Base-by-base conservation (phyloP, 2,329 filamentous ascomycete genomes). In the Epichloe sp. region DNA sequence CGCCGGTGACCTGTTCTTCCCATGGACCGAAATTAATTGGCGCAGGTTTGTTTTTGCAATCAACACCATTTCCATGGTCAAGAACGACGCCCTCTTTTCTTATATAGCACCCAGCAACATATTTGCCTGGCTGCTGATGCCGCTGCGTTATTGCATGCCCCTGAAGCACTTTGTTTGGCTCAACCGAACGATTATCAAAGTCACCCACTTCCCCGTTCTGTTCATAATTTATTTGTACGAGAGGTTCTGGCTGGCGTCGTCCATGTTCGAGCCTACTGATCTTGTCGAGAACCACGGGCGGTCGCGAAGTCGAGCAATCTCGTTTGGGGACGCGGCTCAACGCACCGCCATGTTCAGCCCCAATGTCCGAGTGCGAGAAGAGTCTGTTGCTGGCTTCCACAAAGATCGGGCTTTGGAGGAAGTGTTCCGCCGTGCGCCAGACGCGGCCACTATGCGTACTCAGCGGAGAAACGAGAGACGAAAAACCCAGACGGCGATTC, bases 41-140 rank as follows among this genome's bases (percentile, higher is more conserved):
- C 38, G 59, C 54, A 79, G 76, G 53, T 96, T 95, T 63, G 70
- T 96, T 2, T 96, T 97, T 62, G 91, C 91, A 0, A 89, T 97
- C 65, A 97, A 96, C 63, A 94, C 91, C 4, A 95, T 96, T 47
- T 94, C 88, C 4, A 94, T 95, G 87, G 91, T 96, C 57, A 97
- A 96, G 67, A 95, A 93, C n/a, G 91, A 97, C 64, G 86, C 89
- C 0, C 73, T 96, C 0, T 97, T 97, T 71, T 94, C 88, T 3
- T 96, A 96, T 63, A 80, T 96, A 54, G 86, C 91, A 1, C 91
- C 91, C 0, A 85, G 86, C 14, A 97, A 97, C 63, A 85, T 96
- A 34, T 78, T 96, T 55, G 90, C 88, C 1, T 97, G 90, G 91
- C 63, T 91, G 0, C 72, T 95, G 31, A 89, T 89, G 60, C 91